Base-by-base conservation (phyloP, 805 yeast genomes). In the Metschnikowia baotianmanensis region DNA sequence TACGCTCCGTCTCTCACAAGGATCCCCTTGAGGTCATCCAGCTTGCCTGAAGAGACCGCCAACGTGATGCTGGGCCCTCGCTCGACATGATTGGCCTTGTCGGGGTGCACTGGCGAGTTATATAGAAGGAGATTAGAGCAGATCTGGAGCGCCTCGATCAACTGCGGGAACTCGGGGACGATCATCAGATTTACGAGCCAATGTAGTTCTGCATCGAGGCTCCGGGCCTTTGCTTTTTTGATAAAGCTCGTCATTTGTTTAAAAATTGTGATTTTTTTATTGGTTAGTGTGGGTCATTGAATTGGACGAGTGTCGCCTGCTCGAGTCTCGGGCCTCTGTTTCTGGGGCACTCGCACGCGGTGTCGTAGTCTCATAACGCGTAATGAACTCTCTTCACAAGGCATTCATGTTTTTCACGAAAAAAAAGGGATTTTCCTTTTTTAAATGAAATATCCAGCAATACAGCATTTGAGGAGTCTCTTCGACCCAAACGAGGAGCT, bases 1-100 rank as follows among this genome's bases (percentile, higher is more conserved):
- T 72, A 71, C 10, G 74, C 69, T 6, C 82, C 81, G 38, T 69
- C 72, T 36, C 90, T 58, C 0, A 77, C 74, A 0, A 83, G 57
- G 1, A 78, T 68, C 0, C 91, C 91, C 45, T 81, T 80, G 12
- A 82, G 59, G 3, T 69, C 61, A 42, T 80, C 83, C 41, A 75
- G 72, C 40, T 80, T 74, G 12, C 71, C 63, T 0, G 80, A 69
- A 0, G 80, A 66, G 6, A 83, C 60, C 0, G 89, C 85, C 36
- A 83, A 63, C 42, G 75, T 80, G 38, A 78, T 70, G 13, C 50
- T 29, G 20, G 71, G 69, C 1, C 71, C 72, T 11, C 65, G 40
- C 40, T 59, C 64, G n/a, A 57, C 55, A 29, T 46, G 48, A 21
- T 52, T 44, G 7, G 34, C 43, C 2, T 50, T 47, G 36, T 62